Conservation (phyloP, 164 flowering plant species). For the Vitis cinerea region DNA sequence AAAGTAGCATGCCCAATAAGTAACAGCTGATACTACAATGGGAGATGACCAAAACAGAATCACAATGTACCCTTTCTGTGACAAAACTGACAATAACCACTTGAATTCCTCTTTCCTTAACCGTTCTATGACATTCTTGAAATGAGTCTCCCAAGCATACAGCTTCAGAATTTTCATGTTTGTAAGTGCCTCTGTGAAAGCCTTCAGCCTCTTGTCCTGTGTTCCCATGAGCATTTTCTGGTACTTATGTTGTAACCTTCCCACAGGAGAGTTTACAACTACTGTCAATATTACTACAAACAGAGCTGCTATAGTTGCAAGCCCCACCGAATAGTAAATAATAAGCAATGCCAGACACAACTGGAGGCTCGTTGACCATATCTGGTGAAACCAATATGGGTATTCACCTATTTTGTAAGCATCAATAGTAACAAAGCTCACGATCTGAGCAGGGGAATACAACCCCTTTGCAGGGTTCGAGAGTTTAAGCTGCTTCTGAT, state of each 20-base stretch:
- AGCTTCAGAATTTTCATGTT: slow-evolving; percentile 51
- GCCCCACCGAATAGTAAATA: slow-evolving; percentile 31
- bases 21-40: slow-evolving; percentile 24
- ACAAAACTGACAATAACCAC: slow-evolving; percentile 23
- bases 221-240: slow-evolving; percentile 27
- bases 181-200: slow-evolving; percentile 37
- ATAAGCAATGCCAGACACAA: slow-evolving; percentile 33
- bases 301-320: slow-evolving; percentile 38
- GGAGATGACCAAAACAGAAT: slow-evolving; percentile 40
- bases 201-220: slow-evolving; percentile 28
- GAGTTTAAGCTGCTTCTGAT: too few relatives aligned
- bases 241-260: slow-evolving; percentile 36
- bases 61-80: slow-evolving; percentile 18
- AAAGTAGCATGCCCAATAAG: slow-evolving; percentile 41
- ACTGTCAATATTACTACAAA: slow-evolving; percentile 22
- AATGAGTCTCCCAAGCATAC: slow-evolving; percentile 52
- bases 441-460: too few relatives aligned
- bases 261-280: slow-evolving; percentile 22
- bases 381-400: slow-evolving; percentile 48
- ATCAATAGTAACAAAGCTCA: slow-evolving; percentile 35
- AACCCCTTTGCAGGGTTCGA: too few relatives aligned
- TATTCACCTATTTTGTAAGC: slow-evolving; percentile 58
- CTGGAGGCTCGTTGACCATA: slow-evolving; percentile 47
- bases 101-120: slow-evolving; percentile 32
- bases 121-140: slow-evolving; percentile 27